These are phyloP conservation scores for Kregervanrija fluxuum DNA, from an alignment of 805 yeast species.

Conservation along the genomic window DNA sequence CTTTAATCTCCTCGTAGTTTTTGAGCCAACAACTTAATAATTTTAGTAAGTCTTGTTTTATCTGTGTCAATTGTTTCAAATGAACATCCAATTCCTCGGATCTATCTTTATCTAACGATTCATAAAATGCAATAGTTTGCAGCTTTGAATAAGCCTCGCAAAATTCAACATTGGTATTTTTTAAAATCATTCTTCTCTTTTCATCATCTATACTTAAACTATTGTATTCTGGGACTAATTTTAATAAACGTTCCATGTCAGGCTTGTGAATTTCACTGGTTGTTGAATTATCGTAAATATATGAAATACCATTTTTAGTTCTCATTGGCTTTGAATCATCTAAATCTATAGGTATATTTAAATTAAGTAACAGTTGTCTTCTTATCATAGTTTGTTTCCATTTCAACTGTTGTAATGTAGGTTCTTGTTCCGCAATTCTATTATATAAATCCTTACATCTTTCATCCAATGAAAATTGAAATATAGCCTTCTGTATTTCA, in stretches of 20 bases:
- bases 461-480: constrained; percentile 13
- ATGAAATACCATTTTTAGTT: too few relatives aligned
- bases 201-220: constrained; percentile 26
- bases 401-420: constrained; percentile 49
- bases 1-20: constrained; percentile 39
- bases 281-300: too few relatives aligned
- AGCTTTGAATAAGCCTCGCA: constrained; percentile 15
- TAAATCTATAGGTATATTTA: constrained; percentile 69
- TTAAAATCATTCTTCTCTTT: constrained; percentile 20
- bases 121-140: constrained; percentile 22
- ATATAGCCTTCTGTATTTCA: too few relatives aligned
- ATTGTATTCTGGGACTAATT: constrained; percentile 29
- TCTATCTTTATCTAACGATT: constrained; percentile 10
- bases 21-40: constrained; percentile 41
- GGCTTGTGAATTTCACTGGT: too few relatives aligned
- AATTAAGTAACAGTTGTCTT: constrained; percentile 50
- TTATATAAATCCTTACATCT: constrained; percentile 19
- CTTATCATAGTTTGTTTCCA: constrained; percentile 67
- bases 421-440: constrained; percentile 26
- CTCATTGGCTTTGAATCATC: constrained; percentile 34
- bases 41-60: constrained; percentile 31
- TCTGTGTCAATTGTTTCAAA: constrained; percentile 29
- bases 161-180: constrained; percentile 17
- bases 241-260: constrained; percentile 1
- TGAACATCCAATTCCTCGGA: constrained; percentile 31